phyloP scores from a whole-genome alignment of 768 basidiomycete species.

The Lentinula aciculospora region DNA sequence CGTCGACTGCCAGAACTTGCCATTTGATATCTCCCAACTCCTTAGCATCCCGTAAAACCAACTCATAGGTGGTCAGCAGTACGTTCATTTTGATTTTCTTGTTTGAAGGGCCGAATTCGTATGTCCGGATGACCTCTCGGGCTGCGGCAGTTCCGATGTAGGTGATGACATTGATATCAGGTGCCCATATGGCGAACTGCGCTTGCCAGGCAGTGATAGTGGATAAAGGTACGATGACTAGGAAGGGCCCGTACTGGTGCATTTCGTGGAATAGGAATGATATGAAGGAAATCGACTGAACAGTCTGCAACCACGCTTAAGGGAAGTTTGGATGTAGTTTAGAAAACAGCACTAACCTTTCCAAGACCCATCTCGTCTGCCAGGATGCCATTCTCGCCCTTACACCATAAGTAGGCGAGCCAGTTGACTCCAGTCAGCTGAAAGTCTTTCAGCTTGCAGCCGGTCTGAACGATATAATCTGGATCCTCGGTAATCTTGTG shows the following conservation, averaged over 20 bases:
- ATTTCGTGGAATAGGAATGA: constrained; percentile 91
- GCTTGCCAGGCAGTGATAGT: constrained; percentile 98
- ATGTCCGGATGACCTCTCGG: constrained; percentile 86
- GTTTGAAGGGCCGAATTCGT: constrained; percentile 85
- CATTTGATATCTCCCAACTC: constrained; percentile 93
- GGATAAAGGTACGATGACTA: constrained; percentile 96
- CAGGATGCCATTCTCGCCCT: constrained; percentile 93
- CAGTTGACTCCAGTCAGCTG: constrained; percentile 97
- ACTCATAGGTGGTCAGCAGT: constrained; percentile 93
- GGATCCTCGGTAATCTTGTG: constrained; percentile 85
- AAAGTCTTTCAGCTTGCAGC: constrained; percentile 93
- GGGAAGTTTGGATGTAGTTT: constrained; percentile 5
- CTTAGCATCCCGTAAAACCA: constrained; percentile 84
- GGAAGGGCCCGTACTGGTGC: constrained; percentile 93
- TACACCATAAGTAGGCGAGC: constrained; percentile 95
- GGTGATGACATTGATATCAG: constrained; percentile 93
- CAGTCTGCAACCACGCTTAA: constrained; percentile 48
- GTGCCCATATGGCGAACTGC: constrained; percentile 93
- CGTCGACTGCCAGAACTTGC: constrained; percentile 95
- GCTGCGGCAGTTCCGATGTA: constrained; percentile 89
- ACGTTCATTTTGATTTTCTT: constrained; percentile 98
- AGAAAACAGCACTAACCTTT: constrained; percentile 46
- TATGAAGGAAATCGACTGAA: constrained; percentile 93
- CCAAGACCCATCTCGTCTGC: constrained; percentile 99
- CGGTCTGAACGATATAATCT: constrained; percentile 70